phyloP scores from a whole-genome alignment of 2,329 filamentous ascomycete genomes.

The Colletotrichum lupini region DNA sequence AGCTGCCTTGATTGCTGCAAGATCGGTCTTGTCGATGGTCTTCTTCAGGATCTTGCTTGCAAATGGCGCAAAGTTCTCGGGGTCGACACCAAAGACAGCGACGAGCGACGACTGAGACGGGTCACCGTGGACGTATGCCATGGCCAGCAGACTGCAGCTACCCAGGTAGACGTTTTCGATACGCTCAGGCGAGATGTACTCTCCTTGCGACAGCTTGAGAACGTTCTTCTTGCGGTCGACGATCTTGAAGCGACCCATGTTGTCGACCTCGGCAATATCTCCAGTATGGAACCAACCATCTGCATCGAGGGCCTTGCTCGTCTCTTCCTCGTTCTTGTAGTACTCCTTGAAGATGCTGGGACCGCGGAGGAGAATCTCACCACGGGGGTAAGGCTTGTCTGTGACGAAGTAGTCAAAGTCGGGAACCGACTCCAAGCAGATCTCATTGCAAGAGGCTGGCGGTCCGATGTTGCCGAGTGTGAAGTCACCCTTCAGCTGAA shows the following conservation, averaged over 20 bases:
- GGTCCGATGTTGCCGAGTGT: constrained; percentile 84
- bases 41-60: constrained; percentile 81
- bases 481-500: constrained; percentile 78
- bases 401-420: constrained; percentile 93
- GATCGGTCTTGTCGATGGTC: constrained; percentile 72
- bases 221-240: constrained; percentile 99
- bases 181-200: constrained; percentile 97
- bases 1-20: constrained; percentile 74
- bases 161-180: constrained; percentile 95
- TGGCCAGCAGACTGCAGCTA: constrained; percentile 80
- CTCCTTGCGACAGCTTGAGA: constrained; percentile 96
- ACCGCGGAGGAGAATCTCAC: constrained; percentile 87
- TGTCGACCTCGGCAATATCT: constrained; percentile 89
- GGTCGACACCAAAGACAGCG: constrained; percentile 88
- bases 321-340: constrained; percentile 91
- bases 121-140: constrained; percentile 93
- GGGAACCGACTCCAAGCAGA: constrained; percentile 86
- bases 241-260: constrained; percentile 87
- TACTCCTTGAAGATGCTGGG: constrained; percentile 87
- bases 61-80: constrained; percentile 83
- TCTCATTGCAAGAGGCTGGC: constrained; percentile 74
- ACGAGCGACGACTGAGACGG: constrained; percentile 84
- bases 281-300: constrained; percentile 99
- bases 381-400: constrained; percentile 90
- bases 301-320: constrained; percentile 80